Evolutionary conservation across 495 filamentous ascomycete species (phyloP).

Genomic region (Xylaria telfairii): DNA sequence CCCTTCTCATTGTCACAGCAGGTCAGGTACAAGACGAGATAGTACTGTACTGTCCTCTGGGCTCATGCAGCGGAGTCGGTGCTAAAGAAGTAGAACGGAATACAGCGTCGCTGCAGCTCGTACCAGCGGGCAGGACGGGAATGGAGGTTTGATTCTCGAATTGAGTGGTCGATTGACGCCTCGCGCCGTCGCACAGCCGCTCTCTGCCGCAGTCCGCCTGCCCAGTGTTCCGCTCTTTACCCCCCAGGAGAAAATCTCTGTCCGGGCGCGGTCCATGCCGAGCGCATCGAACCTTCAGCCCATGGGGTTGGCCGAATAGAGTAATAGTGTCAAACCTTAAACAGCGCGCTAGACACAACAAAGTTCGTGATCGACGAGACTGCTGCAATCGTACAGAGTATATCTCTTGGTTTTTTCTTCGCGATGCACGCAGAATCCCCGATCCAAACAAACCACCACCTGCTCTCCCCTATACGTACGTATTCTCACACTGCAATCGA

Average conservation of each 20-base stretch:
- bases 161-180: slow-evolving; percentile 20
- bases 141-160: slow-evolving; percentile 8
- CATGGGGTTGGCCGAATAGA: slow-evolving; percentile 12
- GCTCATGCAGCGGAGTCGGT: neutral
- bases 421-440: slow-evolving; percentile 14
- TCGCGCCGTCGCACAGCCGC: slow-evolving; percentile 11
- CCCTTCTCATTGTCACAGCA: neutral
- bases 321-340: slow-evolving; percentile 14
- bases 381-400: neutral
- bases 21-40: no score
- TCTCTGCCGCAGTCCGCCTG: slow-evolving; percentile 9
- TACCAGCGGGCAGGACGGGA: neutral
- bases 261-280: slow-evolving; percentile 22
- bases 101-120: slow-evolving; percentile 11
- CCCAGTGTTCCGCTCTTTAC: no score
- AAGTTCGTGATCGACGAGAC: slow-evolving; percentile 16
- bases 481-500: neutral
- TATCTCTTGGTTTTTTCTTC: neutral
- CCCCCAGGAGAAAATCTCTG: slow-evolving; percentile 15
- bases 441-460: no score
- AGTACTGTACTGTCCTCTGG: no score
- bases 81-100: neutral
- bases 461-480: no score
- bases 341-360: neutral
- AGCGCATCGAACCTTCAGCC: slow-evolving; percentile 3